A percentile compares a stretch with the other conserved stretches of the same genome.
Conservation (phyloP, 495 filamentous ascomycete genomes). For the Annulohypoxylon maeteangense region DNA sequence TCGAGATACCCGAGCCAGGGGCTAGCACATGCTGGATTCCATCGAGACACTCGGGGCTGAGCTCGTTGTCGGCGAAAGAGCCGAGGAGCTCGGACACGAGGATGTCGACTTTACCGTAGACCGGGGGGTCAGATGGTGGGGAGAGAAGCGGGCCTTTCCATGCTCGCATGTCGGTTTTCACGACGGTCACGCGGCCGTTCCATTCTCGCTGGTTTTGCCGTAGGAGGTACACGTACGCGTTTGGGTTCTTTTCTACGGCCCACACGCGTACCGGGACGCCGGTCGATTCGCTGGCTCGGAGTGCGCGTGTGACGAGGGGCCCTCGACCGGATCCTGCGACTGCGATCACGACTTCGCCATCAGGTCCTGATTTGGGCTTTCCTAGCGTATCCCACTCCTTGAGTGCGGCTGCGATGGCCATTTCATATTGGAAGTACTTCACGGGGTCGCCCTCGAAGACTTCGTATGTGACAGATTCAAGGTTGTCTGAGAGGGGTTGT, state of each 20-base stretch:
- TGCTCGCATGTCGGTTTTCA: slow-evolving; percentile 96
- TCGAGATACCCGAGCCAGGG: slow-evolving; percentile 81
- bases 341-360: slow-evolving; percentile 82
- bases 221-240: slow-evolving; percentile 92
- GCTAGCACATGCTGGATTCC: slow-evolving; percentile 88
- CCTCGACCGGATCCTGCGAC: slow-evolving; percentile 94
- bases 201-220: slow-evolving; percentile 83
- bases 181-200: slow-evolving; percentile 78
- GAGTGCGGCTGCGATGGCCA: slow-evolving; percentile 82
- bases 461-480: slow-evolving; percentile 97
- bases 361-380: slow-evolving; percentile 75
- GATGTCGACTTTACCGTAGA: slow-evolving; percentile 82
- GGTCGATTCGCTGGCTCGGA: slow-evolving; percentile 79
- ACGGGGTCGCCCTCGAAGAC: slow-evolving; percentile 98
- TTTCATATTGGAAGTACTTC: slow-evolving; percentile 96
- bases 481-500: slow-evolving; percentile 93
- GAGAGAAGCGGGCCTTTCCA: slow-evolving; percentile 80
- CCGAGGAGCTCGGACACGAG: slow-evolving; percentile 92
- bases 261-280: slow-evolving; percentile 83
- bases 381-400: slow-evolving; percentile 77
- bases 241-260: slow-evolving; percentile 98
- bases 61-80: slow-evolving; percentile 91
- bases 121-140: slow-evolving; percentile 12
- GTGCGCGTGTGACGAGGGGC: slow-evolving; percentile 85
- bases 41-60: slow-evolving; percentile 89